Conservation (phyloP, 129 eudicot species). For the Erigeron canadensis region DNA sequence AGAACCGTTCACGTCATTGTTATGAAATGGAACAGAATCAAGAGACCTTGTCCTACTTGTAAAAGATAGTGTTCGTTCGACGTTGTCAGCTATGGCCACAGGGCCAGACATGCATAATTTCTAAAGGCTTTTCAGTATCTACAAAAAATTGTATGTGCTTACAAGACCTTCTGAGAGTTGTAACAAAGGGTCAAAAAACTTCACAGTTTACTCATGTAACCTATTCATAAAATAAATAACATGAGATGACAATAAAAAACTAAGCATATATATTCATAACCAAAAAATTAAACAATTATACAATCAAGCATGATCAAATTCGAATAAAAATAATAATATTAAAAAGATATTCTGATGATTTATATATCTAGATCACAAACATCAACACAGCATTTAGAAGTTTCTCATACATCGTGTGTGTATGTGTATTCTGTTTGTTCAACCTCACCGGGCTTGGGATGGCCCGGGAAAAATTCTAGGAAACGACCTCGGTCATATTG, state of each 20-base stretch:
- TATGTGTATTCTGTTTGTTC: no score
- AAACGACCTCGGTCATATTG: no score
- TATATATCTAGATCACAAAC: no score
- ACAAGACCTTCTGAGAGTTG: background rate
- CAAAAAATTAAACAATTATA: background rate
- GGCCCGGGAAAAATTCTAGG: no score
- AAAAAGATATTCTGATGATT: no score
- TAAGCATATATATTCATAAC: background rate
- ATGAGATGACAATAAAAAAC: constrained; percentile 6
- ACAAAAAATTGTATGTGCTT: background rate
- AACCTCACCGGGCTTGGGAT: no score
- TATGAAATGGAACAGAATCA: constrained; percentile 39
- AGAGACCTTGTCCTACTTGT: constrained; percentile 65
- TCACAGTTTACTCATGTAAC: no score
- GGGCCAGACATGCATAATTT: constrained; percentile 90
- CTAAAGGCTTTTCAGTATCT: constrained; percentile 35
- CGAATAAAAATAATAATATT: background rate
- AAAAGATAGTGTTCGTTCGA: constrained; percentile 44
- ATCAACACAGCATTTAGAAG: no score
- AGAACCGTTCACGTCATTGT: constrained; percentile 27
- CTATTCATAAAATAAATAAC: constrained; percentile 2
- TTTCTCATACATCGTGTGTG: no score
- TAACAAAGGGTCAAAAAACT: constrained; percentile 10
- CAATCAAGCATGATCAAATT: background rate
- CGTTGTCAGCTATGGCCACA: constrained; percentile 50